Conservation (phyloP, 2,329 filamentous ascomycete genomes). For the Madurella fahalii region DNA sequence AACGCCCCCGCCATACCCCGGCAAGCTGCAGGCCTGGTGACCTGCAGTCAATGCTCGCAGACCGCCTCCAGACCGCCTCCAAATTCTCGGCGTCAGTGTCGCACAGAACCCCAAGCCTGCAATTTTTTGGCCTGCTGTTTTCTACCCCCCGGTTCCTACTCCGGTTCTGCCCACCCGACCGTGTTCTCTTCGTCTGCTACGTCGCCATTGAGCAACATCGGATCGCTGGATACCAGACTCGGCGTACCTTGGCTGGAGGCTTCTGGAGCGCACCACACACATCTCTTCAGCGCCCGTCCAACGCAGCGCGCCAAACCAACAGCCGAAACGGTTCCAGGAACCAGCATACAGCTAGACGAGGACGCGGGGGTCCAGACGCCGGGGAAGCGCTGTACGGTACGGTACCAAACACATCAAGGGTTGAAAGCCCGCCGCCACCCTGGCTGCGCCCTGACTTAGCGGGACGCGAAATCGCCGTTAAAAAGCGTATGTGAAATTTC, state of each 20-base stretch:
- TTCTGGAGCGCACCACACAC: too few relatives aligned
- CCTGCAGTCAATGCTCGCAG: conserved; percentile 17
- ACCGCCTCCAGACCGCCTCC: conserved; percentile 20
- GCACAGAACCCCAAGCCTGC: conserved; percentile 17
- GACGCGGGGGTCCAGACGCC: not conserved
- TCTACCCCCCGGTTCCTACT: conserved; percentile 18
- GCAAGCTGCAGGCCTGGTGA: conserved; percentile 8
- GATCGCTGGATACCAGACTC: not conserved
- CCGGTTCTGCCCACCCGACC: not conserved
- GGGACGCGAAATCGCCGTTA: not conserved
- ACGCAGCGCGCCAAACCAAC: not conserved
- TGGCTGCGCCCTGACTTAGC: not conserved
- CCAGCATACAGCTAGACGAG: not conserved
- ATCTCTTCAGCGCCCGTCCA: not conserved
- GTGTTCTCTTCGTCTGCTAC: not conserved
- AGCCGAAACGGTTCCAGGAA: not conserved
- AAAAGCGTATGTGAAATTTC: not conserved
- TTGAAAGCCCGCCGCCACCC: not conserved
- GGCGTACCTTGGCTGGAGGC: too few relatives aligned
- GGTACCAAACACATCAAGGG: not conserved
- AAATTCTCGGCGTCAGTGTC: conserved; percentile 20
- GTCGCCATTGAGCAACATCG: not conserved
- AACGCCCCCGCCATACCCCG: conserved; percentile 6
- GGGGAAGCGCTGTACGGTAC: too few relatives aligned
- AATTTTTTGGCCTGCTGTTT: conserved; percentile 9